Evolutionary conservation across 768 basidiomycete species (phyloP).

Genomic region (Boletus rubescentipes): DNA sequence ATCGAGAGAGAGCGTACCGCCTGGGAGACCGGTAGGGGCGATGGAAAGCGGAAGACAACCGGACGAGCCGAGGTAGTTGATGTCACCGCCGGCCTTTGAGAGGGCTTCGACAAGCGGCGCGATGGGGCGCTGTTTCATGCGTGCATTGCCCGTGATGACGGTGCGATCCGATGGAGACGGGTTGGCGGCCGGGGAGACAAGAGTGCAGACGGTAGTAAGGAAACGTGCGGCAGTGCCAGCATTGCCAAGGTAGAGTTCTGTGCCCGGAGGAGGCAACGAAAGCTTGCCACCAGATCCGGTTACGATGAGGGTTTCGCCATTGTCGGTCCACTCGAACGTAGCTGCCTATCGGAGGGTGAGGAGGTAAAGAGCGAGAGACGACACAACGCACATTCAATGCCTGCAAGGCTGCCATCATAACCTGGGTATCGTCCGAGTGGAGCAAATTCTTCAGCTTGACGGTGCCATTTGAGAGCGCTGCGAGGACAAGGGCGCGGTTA

Average conservation of each 20-base stretch:
- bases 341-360: constrained; percentile 62
- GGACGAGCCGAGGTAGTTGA: constrained; percentile 73
- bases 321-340: constrained; percentile 91
- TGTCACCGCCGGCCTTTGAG: constrained; percentile 70
- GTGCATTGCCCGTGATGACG: constrained; percentile 92
- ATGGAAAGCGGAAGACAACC: constrained; percentile 92
- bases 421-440: constrained; percentile 97
- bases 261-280: constrained; percentile 71
- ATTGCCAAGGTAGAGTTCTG: constrained; percentile 93
- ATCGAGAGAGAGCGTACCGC: constrained; percentile 80
- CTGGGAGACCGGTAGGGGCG: constrained; percentile 76
- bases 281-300: constrained; percentile 82
- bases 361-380: not conserved
- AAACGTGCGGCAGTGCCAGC: constrained; percentile 98
- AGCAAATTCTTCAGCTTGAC: constrained; percentile 88
- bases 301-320: constrained; percentile 93
- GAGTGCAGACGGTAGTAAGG: constrained; percentile 93
- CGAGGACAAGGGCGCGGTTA: constrained; percentile 90
- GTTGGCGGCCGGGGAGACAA: constrained; percentile 54
- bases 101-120: constrained; percentile 94
- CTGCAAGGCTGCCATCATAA: constrained; percentile 95
- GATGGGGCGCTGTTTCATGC: constrained; percentile 98
- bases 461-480: constrained; percentile 85
- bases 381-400: constrained; percentile 68
- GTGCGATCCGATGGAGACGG: constrained; percentile 50